Evolutionary conservation across 768 basidiomycete species (phyloP).

Genomic region (Termitomyces sp.): DNA sequence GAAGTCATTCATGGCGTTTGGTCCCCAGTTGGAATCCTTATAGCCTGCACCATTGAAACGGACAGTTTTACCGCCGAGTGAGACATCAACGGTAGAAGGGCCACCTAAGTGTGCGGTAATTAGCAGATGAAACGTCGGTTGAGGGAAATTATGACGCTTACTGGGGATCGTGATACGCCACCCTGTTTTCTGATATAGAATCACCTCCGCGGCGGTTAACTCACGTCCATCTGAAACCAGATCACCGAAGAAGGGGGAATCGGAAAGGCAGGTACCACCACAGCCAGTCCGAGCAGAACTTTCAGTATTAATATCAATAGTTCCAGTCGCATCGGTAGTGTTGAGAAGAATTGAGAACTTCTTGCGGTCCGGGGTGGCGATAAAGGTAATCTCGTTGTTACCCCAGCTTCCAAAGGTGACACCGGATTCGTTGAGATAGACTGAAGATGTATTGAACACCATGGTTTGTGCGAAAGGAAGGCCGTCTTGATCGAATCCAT

Average conservation of each 20-base stretch:
- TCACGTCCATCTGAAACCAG: conserved; percentile 10
- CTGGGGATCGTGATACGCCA: conserved; percentile 13
- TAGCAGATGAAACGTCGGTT: neutral
- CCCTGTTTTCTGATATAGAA: conserved; percentile 11
- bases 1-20: conserved; percentile 14
- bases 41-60: conserved; percentile 10
- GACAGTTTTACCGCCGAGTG: conserved; percentile 8
- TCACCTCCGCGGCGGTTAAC: conserved; percentile 7
- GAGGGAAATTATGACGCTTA: neutral
- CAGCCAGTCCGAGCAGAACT: conserved; percentile 12
- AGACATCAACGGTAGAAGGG: conserved; percentile 6
- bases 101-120: conserved; percentile 2
- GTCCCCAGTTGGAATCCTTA: conserved; percentile 15
- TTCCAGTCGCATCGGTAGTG: conserved; percentile 6
- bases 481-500: conserved; percentile 12
- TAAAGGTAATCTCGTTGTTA: conserved; percentile 8
- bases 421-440: neutral
- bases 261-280: conserved; percentile 2
- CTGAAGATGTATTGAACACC: conserved; percentile 8
- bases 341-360: conserved; percentile 6
- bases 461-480: conserved; percentile 8
- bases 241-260: conserved; percentile 11
- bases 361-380: conserved; percentile 1
- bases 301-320: conserved; percentile 4
- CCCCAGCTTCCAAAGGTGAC: conserved; percentile 9